Base-by-base conservation (phyloP, 768 basidiomycete genomes). In the Russula sp. region DNA sequence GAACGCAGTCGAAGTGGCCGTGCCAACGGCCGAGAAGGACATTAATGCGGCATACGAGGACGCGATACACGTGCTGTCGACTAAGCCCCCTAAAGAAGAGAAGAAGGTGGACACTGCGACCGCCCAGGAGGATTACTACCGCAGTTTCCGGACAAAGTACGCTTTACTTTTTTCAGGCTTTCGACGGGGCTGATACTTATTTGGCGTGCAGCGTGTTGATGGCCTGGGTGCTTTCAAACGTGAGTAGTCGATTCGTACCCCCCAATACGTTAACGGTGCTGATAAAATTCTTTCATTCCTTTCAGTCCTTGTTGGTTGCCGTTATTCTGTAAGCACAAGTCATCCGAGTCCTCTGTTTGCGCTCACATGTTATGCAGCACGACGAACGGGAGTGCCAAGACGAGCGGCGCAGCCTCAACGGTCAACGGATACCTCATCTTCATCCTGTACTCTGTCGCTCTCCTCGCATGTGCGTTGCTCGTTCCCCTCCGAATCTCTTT, bases 401-500 rank as follows among this genome's bases (percentile, higher is more conserved):
- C 73, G 51, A 71, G 72, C 7, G 76, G 80, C 20, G 82, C 83
- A 2, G 77, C 77, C 32, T 73, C 73, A 1, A 79, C 84, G 34
- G 89, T 94, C 3, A 85, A 84, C 59, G 91, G 91, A 2, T 96
- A 96, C 72, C 89, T 96, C 87, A 83, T 87, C 16, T 92, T 94
- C 72, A 77, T 97, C 63, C 74, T 98, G 59, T 94, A 87, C 75
- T 91, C 91, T 1, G 92, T 96, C 50, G 90, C 89, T 6, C 86
- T 90, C 13, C 82, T 97, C 45, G 92, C 94, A 13, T 79, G 94
- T 96, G 70, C 75, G 93, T 82, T 39, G 27, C 66, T 57, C 51
- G 16, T 42, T n/a, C n/a, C 44, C 14, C 11, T 16, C 13, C 32
- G 37, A 11, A 31, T 42, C 18, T 1, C 34, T n/a, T 50, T 34